Evolutionary conservation across 345 rosid genomes (phyloP), one percentile per base, ranked within the genome.

Genomic region (Physaria fendleri): DNA sequence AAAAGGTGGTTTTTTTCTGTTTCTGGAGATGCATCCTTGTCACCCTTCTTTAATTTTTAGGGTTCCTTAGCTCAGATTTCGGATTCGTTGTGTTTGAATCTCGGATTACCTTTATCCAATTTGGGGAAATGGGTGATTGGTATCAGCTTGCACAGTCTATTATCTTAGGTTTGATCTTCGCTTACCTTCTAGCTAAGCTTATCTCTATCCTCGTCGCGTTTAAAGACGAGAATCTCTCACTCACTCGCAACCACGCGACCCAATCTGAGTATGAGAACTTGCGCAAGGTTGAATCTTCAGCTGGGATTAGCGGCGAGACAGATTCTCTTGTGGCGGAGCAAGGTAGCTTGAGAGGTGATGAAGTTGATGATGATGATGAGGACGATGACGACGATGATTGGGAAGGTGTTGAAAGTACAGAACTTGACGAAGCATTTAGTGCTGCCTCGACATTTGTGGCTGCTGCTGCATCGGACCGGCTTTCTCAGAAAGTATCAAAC

Each of bases 371-470:
- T 5, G 67, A 62, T 0, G 46, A 55, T 0, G 66, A 48, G 0
- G 64, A 52, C 0, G 75, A 22, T 0, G 83, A 68, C 0, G 90
- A 80, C 5, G 91, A 87, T 20, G 96, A 86, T 47, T 89, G 99
- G 99, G 99, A 93, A 69, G 97, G 95, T n/a, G 94, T 88, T 3
- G 97, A 88, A 80, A 84, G 81, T 62, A 87, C 92, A 32, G 97
- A 89, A 63, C 71, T 93, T 32, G 99, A 93, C 14, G 94, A 82
- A 64, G 73, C 77, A 6, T 92, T 92, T 60, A 88, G 91, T 43
- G 95, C 95, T 0, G 99, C 99, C 0, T 79, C 97, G 6, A 76
- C 80, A 0, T 90, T 90, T 47, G 86, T 90, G 5, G 94, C 93
- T 5, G 82, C 85, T 0, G 67, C 84, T 10, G 91, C 94, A 1